Conservation (phyloP, 2,329 filamentous ascomycete genomes). For the Lachnellula willkommii region DNA sequence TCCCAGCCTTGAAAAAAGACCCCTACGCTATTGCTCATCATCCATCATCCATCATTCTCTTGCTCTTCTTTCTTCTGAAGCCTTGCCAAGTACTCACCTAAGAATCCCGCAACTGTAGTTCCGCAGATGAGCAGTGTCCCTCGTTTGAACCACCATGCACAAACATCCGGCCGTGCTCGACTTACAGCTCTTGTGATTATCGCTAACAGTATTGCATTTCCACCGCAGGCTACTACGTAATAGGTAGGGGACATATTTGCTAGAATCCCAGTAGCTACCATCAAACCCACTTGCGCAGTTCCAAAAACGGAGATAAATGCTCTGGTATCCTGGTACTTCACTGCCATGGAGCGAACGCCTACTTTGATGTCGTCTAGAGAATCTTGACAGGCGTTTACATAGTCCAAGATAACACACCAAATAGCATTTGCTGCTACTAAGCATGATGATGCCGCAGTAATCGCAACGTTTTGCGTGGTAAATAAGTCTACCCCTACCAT, state of each 20-base stretch:
- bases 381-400: conserved; percentile 11
- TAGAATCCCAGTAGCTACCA: conserved; percentile 31
- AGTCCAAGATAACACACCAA: conserved; percentile 10
- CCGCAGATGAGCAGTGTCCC: background rate
- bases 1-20: no score
- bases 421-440: background rate
- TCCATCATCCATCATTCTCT: no score
- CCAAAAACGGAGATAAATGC: background rate
- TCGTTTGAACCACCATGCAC: background rate
- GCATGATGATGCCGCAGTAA: no score
- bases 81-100: background rate
- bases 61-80: no score
- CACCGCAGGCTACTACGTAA: background rate
- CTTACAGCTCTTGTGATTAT: background rate
- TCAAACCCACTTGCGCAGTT: background rate
- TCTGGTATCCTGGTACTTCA: background rate
- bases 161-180: background rate
- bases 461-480: no score
- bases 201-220: background rate
- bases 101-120: background rate
- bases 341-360: conserved; percentile 4
- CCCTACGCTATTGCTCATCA: no score
- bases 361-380: conserved; percentile 6
- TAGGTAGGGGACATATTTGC: background rate
- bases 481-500: no score